Base-by-base conservation (phyloP, 306 rosid genomes). In the Neltuma alba region DNA sequence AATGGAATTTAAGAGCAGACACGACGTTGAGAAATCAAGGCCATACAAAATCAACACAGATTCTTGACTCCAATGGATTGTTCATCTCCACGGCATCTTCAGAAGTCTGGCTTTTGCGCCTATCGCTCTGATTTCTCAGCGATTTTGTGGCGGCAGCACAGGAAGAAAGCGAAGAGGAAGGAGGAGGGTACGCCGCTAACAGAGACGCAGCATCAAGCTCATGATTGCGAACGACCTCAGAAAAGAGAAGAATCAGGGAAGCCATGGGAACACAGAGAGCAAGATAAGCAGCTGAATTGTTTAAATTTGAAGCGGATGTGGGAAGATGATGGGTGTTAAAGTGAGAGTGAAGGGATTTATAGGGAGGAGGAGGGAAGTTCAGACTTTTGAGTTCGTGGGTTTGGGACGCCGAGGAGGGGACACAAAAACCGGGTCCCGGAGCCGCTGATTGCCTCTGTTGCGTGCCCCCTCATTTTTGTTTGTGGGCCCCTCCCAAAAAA, bases 31-130 rank as follows among this genome's bases (percentile, higher is more conserved):
- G 9, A 23, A 15, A 54, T 66, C 71, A 85, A 69, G 89, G 83
- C 87, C 89, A 83, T 52, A 80, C 81, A 74, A 80, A 65, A 83
- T 83, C 89, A 34, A 86, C 76, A 77, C 74, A 80, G 8, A 86
- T 80, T 57, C 70, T 80, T 0, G 85, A 77, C 14, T 86, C 87
- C 41, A 83, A 16, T 8, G 72, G 78, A 54, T 80, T 69, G 2
- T 83, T 84, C 45, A 45, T 7, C 65, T 2, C 3, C 36, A 58
- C 38, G 1, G 1, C 21, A 2, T 61, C 85, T 73, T 73, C 18
- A 25, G 15, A 58, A 38, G 21, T 63, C 33, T 52, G 71, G 20
- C 8, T 2, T 13, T 61, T 75, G 54, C 25, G 36, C 57, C 36
- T 33, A 9, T 62, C 23, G 25, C 16, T 57, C 34, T 45, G 76